phyloP scores from a whole-genome alignment of 2,329 filamentous ascomycete genomes.

The Phoma sp. region DNA sequence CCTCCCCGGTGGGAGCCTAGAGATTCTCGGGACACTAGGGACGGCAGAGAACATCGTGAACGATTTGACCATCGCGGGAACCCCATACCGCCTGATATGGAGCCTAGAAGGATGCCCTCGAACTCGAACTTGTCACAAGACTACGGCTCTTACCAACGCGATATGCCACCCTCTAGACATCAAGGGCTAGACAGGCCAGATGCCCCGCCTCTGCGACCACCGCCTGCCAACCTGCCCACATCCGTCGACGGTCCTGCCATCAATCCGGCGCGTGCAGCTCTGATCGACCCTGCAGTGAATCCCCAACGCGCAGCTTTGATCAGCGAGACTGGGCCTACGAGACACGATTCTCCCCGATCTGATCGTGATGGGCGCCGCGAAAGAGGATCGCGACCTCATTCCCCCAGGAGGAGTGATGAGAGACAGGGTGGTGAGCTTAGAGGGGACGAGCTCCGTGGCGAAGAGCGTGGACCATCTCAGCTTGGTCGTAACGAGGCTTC shows the following conservation, averaged over 20 bases:
- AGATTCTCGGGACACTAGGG: constrained; percentile 38
- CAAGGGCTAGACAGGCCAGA: constrained; percentile 34
- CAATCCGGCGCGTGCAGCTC: constrained; percentile 53
- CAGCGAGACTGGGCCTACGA: constrained; percentile 37
- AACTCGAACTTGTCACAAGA: constrained; percentile 31
- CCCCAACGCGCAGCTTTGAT: constrained; percentile 53
- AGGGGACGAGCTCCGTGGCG: constrained; percentile 32
- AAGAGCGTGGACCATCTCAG: constrained; percentile 33
- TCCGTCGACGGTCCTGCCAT: constrained; percentile 36
- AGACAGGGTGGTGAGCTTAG: constrained; percentile 31
- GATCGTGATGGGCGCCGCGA: constrained; percentile 42
- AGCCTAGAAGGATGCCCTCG: constrained; percentile 32
- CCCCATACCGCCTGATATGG: constrained; percentile 22
- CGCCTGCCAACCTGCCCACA: constrained; percentile 18
- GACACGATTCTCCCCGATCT: constrained; percentile 33
- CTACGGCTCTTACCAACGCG: constrained; percentile 35
- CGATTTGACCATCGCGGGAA: constrained; percentile 41
- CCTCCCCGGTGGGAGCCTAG: constrained; percentile 33
- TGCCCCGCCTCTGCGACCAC: constrained; percentile 24
- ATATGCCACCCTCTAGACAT: constrained; percentile 25
- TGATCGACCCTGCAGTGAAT: constrained; percentile 49
- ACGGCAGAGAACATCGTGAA: constrained; percentile 37
- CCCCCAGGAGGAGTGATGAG: constrained; percentile 34
- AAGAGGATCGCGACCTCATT: constrained; percentile 37
- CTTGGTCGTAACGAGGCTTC: constrained; percentile 32